phyloP scores from a whole-genome alignment of 2,329 filamentous ascomycete genomes.

The Fusarium longipes region DNA sequence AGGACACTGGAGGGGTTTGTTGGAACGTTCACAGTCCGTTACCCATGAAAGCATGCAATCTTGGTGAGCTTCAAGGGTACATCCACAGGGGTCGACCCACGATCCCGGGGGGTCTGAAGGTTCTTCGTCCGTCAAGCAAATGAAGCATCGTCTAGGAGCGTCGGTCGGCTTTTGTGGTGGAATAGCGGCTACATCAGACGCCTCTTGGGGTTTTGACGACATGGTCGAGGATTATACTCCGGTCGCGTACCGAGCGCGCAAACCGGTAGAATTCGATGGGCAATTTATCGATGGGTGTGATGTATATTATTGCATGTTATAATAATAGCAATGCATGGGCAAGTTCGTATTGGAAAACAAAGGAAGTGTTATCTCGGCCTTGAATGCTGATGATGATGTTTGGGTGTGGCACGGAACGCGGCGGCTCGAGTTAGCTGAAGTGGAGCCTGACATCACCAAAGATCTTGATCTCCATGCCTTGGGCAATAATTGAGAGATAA shows the following conservation, averaged over 20 bases:
- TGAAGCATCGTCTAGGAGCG: conserved; percentile 66
- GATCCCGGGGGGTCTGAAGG: conserved; percentile 59
- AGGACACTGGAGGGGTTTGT: conserved; percentile 80
- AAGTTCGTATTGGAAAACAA: background rate
- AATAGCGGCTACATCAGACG: background rate
- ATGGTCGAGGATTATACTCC: conserved; percentile 21
- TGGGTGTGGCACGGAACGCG: conserved; percentile 15
- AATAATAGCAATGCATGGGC: background rate
- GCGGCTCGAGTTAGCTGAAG: conserved; percentile 24
- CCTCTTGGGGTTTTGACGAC: conserved; percentile 25
- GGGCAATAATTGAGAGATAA: conserved; percentile 1
- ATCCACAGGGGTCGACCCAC: conserved; percentile 92
- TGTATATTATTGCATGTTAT: conserved; percentile 25
- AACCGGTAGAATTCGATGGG: background rate
- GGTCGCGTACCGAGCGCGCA: conserved; percentile 27
- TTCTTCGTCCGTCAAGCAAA: conserved; percentile 69
- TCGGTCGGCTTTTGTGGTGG: conserved; percentile 32
- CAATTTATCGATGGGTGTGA: background rate
- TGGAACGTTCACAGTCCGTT: conserved; percentile 79
- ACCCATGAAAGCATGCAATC: conserved; percentile 92
- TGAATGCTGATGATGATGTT: conserved; percentile 25
- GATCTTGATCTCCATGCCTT: conserved; percentile 8
- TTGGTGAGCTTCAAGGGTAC: conserved; percentile 91
- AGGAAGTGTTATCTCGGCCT: conserved; percentile 15
- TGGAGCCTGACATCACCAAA: conserved; percentile 38